A percentile compares a stretch with the other conserved stretches of the same genome.
These are phyloP conservation scores for Cryptococcus depauperatus DNA, from an alignment of 1,284 basidiomycete genomes.

Conservation along the genomic window DNA sequence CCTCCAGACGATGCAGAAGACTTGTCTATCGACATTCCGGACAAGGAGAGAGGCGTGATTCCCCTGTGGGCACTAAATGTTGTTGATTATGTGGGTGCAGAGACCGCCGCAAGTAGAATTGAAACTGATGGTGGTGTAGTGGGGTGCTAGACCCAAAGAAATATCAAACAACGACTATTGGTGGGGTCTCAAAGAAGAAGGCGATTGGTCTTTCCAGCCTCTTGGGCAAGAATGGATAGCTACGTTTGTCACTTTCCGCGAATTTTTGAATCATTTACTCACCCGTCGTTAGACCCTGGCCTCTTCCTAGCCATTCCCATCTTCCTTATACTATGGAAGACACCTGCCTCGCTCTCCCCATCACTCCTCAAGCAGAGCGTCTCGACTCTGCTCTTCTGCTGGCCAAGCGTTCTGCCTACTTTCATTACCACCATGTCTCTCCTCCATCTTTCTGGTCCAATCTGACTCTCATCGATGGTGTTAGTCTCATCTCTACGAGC, in stretches of 20 bases:
- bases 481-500: constrained; percentile 25
- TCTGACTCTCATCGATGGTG: constrained; percentile 8
- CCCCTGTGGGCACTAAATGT: constrained; percentile 36
- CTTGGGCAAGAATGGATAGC: constrained; percentile 38
- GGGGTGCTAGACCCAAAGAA: constrained; percentile 26
- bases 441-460: constrained; percentile 18
- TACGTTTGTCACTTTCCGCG: constrained; percentile 16
- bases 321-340: constrained; percentile 39
- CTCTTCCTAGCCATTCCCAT: constrained; percentile 27
- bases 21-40: constrained; percentile 19
- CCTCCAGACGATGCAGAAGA: constrained; percentile 21
- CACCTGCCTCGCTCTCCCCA: constrained; percentile 24
- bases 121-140: constrained; percentile 10
- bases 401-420: constrained; percentile 34
- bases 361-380: constrained; percentile 21
- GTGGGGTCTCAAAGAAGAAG: constrained; percentile 25
- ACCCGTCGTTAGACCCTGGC: constrained; percentile 24
- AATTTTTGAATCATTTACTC: background rate
- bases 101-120: too few relatives aligned
- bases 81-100: constrained; percentile 33
- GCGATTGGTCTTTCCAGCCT: constrained; percentile 36
- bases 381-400: constrained; percentile 32
- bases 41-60: constrained; percentile 30
- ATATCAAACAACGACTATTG: constrained; percentile 23
- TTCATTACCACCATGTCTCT: constrained; percentile 11